A percentile compares a stretch with the other conserved stretches of the same genome.
Conservation (phyloP, 2,329 filamentous ascomycete species). For the Ophiostoma sp. region DNA sequence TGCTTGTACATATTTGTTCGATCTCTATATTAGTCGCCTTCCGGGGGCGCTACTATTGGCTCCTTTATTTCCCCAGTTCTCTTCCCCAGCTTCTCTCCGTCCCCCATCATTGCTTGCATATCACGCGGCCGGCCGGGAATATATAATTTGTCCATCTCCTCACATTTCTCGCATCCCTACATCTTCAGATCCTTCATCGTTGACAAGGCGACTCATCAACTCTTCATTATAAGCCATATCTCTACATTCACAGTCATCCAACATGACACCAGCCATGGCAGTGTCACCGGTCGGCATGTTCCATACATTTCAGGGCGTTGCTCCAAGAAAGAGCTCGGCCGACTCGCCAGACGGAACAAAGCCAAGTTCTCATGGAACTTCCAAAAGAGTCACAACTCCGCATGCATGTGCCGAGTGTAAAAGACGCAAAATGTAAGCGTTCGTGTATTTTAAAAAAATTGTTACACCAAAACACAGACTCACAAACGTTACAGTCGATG, state of each 20-base stretch:
- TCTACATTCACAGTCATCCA: neutral
- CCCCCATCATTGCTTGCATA: neutral
- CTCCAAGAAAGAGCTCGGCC: slow-evolving; percentile 45
- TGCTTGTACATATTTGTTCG: neutral
- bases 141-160: neutral
- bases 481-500: slow-evolving; percentile 49
- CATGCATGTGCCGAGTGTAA: slow-evolving; percentile 5
- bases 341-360: slow-evolving; percentile 33
- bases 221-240: neutral
- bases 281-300: slow-evolving; percentile 50
- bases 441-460: neutral
- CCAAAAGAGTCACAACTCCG: neutral
- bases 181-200: neutral
- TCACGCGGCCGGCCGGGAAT: neutral
- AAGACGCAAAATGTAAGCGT: neutral
- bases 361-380: neutral
- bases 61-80: neutral
- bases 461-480: too few species aligned
- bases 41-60: neutral
- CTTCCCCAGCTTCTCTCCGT: slow-evolving; percentile 4
- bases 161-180: neutral
- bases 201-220: neutral
- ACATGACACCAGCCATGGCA: slow-evolving; percentile 39
- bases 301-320: slow-evolving; percentile 51
- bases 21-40: neutral